phyloP scores from a whole-genome alignment of 164 flowering plant species.

The Nymphaea thermarum region DNA sequence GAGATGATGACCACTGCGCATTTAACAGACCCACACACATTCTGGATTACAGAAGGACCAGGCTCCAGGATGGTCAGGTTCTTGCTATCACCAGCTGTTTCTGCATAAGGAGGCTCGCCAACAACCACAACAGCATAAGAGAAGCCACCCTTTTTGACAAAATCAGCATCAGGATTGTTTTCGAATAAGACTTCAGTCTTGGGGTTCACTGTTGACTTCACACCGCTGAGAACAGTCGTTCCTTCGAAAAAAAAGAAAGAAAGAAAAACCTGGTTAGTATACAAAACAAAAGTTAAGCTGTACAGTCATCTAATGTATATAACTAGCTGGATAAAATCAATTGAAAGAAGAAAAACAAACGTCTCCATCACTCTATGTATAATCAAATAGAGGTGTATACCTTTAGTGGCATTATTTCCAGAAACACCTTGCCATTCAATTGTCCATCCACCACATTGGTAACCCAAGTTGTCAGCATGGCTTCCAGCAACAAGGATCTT shows the following conservation, averaged over 20 bases:
- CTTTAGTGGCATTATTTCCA: conserved; percentile 26
- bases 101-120: conserved; percentile 32
- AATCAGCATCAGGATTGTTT: conserved; percentile 17
- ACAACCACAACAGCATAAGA: conserved; percentile 30
- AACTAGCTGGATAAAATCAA: not conserved
- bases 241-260: conserved; percentile 14
- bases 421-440: conserved; percentile 32
- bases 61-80: conserved; percentile 23
- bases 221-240: conserved; percentile 24
- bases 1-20: conserved; percentile 26
- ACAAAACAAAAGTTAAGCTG: too few species aligned
- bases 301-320: not conserved
- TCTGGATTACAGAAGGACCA: conserved; percentile 20
- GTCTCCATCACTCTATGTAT: not conserved
- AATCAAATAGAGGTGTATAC: conserved; percentile 5
- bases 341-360: too few species aligned
- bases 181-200: conserved; percentile 15
- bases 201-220: conserved; percentile 17
- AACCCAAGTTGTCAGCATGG: conserved; percentile 43
- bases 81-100: conserved; percentile 20
- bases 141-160: conserved; percentile 17
- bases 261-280: not conserved
- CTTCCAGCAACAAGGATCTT: conserved; percentile 42
- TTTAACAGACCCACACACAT: conserved; percentile 19
- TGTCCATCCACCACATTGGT: conserved; percentile 60